Base-by-base conservation (phyloP, 306 rosid genomes). In the Vachellia collinsii region DNA sequence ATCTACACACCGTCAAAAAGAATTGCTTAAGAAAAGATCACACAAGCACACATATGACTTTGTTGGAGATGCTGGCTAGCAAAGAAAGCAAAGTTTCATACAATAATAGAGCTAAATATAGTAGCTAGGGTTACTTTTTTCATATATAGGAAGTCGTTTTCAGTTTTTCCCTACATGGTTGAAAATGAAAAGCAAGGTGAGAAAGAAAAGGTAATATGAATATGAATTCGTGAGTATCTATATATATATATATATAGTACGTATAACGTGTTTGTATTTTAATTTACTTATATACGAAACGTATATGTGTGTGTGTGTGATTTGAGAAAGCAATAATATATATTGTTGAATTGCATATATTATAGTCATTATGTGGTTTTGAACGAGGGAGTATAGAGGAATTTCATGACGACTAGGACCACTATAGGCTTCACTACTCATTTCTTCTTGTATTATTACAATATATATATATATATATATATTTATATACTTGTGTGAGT, bases 391-490 rank as follows among this genome's bases (percentile, higher is more conserved):
- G 72, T 69, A 67, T 76, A 20, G 72, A 66, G 86, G 63, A 25
- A 73, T 82, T 89, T 56, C 86, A 88, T 84, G 87, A 83, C 71
- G 85, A 65, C 76, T 62, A 68, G 78, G 87, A 85, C 91, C 89
- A 83, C 89, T 42, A 68, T n/a, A 80, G 70, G n/a, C 70, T 70
- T 82, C 88, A 86, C 92, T 90, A 86, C 92, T 90, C 89, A 88
- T 88, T 86, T 86, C 87, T 76, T 56, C 61, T 54, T 56, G 87
- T 91, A 77, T 84, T 84, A 87, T 88, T 84, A 82, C 73, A 85
- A 70, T 78, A 69, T n/a, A n/a, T n/a, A 19, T 19, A 38, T 34
- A 64, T 1, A 19, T 53, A 6, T 17, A 6, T 17, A 0, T 17
- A 29, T 29, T 29, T 2, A 29, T 29, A 29, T 29, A 29, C 34